Conservation (phyloP, 2,329 filamentous ascomycete species). For the Sporothrix euskadiensis region DNA sequence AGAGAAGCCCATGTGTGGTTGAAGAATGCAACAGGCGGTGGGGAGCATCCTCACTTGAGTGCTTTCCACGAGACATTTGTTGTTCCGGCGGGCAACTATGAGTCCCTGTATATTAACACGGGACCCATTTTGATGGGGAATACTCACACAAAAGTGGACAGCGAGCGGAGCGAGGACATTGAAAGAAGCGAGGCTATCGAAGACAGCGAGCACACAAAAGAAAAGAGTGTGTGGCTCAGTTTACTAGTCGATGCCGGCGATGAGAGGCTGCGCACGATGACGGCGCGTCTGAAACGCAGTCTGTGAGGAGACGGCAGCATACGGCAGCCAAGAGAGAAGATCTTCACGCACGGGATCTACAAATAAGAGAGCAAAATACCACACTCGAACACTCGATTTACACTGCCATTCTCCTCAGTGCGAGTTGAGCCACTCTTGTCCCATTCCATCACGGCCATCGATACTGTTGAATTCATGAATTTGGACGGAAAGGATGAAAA, state of each 20-base stretch:
- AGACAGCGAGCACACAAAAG: not conserved
- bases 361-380: not conserved
- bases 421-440: no score
- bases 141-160: not conserved
- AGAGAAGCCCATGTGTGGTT: conserved; percentile 29
- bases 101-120: conserved; percentile 33
- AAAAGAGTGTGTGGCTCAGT: conserved; percentile 21
- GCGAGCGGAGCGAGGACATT: not conserved
- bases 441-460: not conserved
- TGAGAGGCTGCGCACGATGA: conserved; percentile 29
- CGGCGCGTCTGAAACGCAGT: conserved; percentile 17
- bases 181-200: not conserved
- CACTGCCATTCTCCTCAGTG: no score
- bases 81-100: conserved; percentile 30
- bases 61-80: conserved; percentile 34
- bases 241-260: conserved; percentile 30
- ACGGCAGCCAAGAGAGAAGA: not conserved
- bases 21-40: not conserved
- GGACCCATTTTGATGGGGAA: conserved; percentile 30
- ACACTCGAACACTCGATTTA: no score
- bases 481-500: not conserved
- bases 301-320: not conserved
- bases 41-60: conserved; percentile 25
- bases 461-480: not conserved
- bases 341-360: not conserved